Base-by-base conservation (phyloP, 2,329 filamentous ascomycete genomes). In the Nigrospora oryzae region DNA sequence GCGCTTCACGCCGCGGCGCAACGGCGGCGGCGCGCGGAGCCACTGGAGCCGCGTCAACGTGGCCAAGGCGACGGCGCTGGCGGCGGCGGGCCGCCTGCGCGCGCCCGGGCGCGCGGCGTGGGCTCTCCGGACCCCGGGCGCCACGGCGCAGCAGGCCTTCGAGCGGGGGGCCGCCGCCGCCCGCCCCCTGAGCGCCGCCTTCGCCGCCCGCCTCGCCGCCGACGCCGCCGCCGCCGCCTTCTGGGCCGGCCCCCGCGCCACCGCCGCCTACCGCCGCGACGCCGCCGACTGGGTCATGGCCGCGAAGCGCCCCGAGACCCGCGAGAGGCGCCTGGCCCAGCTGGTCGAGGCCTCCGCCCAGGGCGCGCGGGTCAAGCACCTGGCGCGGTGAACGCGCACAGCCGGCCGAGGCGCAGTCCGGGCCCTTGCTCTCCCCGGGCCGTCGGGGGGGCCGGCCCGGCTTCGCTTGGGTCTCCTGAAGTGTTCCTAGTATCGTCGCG, bases 41-140 rank as follows among this genome's bases (percentile, higher is more conserved):
- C 56, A 75, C 11, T 81, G 78, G 78, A 81, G 76, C 3, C 66
- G 71, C 49, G 71, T 75, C 40, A 82, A 82, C 49, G 74, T 80
- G 1, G 61, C 61, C n/a, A 73, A 74, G 13, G 67, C 78, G 4
- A 64, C 59, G 0, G 49, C 48, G 6, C 57, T 82, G 4, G 56
- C 63, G 0, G 58, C 59, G 0, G 57, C 67, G 5, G 72, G 69
- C 0, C 64, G 68, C 1, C 79, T 81, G 70, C 43, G 33, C 12
- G 46, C 43, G 12, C 46, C 46, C 4, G 46, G 46, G 3, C 31
- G 34, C 13, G 40, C 43, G 11, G 46, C 46, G 11, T 48, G 41
- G 16, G 43, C 43, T 11, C 40, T 15, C 31, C 43, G 43, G 19
- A 40, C 40, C 17, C 43, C 43, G 30, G 46, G 42, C 6, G 46